A percentile compares a stretch with the other conserved stretches of the same genome.
These are phyloP conservation scores for Pythium rhizo-oryzae DNA, from an alignment of 352 stramenopile species.

Conservation along the genomic window DNA sequence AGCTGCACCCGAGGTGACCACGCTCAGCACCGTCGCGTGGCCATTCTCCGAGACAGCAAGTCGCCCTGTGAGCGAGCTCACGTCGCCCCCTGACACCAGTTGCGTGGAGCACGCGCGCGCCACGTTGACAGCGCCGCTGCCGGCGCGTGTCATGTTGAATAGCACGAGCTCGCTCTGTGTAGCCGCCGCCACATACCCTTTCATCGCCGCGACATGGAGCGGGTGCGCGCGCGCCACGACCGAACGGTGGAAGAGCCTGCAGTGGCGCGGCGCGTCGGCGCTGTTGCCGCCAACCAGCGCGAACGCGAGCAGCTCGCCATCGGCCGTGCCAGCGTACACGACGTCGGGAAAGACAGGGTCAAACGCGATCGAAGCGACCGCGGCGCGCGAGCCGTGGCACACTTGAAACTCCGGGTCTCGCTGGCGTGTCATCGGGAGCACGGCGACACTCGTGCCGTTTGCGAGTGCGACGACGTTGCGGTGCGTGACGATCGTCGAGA, in stretches of 20 bases:
- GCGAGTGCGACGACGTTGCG: conserved; percentile 50
- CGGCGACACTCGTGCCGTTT: conserved; percentile 32
- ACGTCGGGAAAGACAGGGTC: conserved; percentile 41
- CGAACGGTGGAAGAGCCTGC: conserved; percentile 21
- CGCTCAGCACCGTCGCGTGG: conserved; percentile 6
- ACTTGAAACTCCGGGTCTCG: conserved; percentile 34
- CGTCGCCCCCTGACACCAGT: not conserved
- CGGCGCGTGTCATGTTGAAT: conserved; percentile 9
- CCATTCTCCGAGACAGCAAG: conserved; percentile 13
- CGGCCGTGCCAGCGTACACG: conserved; percentile 47
- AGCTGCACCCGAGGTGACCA: not conserved
- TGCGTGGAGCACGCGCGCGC: not conserved
- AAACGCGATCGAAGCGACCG: conserved; percentile 48
- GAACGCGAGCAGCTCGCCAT: conserved; percentile 55
- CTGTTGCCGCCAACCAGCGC: conserved; percentile 1
- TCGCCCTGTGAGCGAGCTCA: not conserved
- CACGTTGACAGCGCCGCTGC: not conserved
- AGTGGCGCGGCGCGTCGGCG: conserved; percentile 17
- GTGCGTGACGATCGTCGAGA: conserved; percentile 33
- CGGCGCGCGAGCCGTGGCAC: conserved; percentile 43
- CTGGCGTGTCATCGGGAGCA: conserved; percentile 38
- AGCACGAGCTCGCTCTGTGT: conserved; percentile 6
- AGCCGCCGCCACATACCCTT: conserved; percentile 8
- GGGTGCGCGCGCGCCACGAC: conserved; percentile 9
- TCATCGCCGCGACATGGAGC: conserved; percentile 15